Conservation (phyloP, 2,329 filamentous ascomycete species). For the Alternaria dauci region DNA sequence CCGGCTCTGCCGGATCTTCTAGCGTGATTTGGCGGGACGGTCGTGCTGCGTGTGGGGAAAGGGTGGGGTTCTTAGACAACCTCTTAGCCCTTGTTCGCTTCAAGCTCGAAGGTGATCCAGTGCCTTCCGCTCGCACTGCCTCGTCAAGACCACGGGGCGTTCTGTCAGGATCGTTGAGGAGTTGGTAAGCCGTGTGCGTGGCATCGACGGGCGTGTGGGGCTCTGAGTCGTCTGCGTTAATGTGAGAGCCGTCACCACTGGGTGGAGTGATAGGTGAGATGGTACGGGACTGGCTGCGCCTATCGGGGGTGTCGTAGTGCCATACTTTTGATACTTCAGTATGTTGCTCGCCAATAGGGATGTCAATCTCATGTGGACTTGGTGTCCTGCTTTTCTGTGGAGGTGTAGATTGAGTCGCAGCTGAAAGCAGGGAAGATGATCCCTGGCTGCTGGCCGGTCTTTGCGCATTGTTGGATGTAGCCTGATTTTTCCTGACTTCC, state of each 20-base stretch:
- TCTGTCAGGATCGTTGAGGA: conserved; percentile 34
- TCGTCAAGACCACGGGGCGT: conserved; percentile 51
- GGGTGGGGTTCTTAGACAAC: conserved; percentile 42
- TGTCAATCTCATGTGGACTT: conserved; percentile 64
- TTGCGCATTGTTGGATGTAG: conserved; percentile 58
- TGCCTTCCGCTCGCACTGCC: conserved; percentile 43
- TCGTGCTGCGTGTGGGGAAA: conserved; percentile 39
- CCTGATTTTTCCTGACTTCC: conserved; percentile 57
- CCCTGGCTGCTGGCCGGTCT: conserved; percentile 60
- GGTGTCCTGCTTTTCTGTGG: conserved; percentile 54
- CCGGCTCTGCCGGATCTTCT: conserved; percentile 40
- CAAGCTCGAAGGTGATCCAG: conserved; percentile 43
- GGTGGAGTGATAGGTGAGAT: conserved; percentile 49
- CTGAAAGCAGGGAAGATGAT: conserved; percentile 60
- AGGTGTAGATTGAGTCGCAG: conserved; percentile 41
- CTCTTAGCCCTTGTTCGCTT: conserved; percentile 53
- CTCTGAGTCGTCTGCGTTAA: conserved; percentile 24
- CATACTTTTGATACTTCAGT: conserved; percentile 58
- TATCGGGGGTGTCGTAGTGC: conserved; percentile 49
- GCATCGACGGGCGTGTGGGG: conserved; percentile 28
- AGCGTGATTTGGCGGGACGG: conserved; percentile 48
- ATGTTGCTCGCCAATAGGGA: conserved; percentile 68
- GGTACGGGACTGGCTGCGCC: conserved; percentile 36
- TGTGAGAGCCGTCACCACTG: conserved; percentile 49
- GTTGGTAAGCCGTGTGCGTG: conserved; percentile 20